These are phyloP conservation scores for Hypoxylon fuscum DNA, from an alignment of 495 filamentous ascomycete genomes.

Conservation along the genomic window DNA sequence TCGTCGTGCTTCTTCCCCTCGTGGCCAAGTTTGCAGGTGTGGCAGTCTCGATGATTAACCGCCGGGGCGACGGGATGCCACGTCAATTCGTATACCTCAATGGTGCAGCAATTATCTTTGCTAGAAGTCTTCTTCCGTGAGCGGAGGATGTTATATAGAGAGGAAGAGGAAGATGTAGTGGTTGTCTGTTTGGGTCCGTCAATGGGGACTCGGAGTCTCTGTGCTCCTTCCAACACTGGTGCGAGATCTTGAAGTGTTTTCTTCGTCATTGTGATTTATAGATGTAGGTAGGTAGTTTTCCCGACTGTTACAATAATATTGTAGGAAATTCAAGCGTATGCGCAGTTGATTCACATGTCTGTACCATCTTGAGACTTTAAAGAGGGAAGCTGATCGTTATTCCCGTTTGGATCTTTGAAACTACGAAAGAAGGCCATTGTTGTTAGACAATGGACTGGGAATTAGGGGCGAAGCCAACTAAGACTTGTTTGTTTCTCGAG, in stretches of 20 bases:
- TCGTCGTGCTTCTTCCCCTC: neutral
- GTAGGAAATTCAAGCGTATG: no score
- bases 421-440: neutral
- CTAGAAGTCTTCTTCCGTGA: neutral
- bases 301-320: no score
- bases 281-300: neutral
- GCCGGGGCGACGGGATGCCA: neutral
- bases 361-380: neutral
- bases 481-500: neutral
- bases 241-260: neutral
- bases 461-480: neutral
- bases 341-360: no score
- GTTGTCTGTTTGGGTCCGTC: neutral
- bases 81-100: conserved; percentile 1
- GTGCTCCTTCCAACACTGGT: neutral
- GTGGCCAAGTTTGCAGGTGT: neutral
- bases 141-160: neutral
- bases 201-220: neutral
- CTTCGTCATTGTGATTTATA: neutral
- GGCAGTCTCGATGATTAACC: neutral
- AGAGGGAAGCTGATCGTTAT: neutral
- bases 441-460: neutral
- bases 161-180: neutral
- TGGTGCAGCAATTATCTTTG: neutral
- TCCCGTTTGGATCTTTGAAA: neutral